Evolutionary conservation across 768 basidiomycete species (phyloP).

Genomic region (Tylopilus sp.): DNA sequence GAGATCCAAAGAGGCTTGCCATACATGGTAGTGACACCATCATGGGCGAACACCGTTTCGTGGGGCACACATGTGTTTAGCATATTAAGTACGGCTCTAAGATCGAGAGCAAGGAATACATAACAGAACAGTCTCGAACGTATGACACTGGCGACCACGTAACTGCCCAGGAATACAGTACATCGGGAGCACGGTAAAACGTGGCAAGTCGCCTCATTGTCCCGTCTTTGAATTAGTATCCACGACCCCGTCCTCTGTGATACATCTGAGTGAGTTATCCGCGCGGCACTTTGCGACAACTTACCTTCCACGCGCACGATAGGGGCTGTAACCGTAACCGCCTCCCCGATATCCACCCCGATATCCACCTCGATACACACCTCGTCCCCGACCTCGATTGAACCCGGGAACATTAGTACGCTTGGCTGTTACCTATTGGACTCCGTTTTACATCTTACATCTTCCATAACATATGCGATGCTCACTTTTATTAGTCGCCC

Average conservation of each 20-base stretch:
- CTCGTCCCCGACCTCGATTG: constrained; percentile 78
- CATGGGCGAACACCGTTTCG: not conserved
- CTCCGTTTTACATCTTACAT: not conserved
- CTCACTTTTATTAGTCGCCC: constrained; percentile 88
- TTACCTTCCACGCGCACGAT: constrained; percentile 73
- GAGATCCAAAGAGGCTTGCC: constrained; percentile 7
- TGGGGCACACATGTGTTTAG: not conserved
- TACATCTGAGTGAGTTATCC: constrained; percentile 2
- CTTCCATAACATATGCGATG: not conserved
- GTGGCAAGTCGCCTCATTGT: constrained; percentile 17
- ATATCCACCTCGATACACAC: constrained; percentile 56
- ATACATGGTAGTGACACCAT: constrained; percentile 6
- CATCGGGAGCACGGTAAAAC: constrained; percentile 5
- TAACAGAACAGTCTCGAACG: constrained; percentile 18
- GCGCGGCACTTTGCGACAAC: constrained; percentile 22
- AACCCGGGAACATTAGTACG: constrained; percentile 95
- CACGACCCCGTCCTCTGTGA: constrained; percentile 72
- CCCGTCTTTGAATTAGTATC: constrained; percentile 39
- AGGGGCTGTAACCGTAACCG: constrained; percentile 50
- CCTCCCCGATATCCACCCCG: constrained; percentile 61
- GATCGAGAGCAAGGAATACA: constrained; percentile 29
- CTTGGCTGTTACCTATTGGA: constrained; percentile 84
- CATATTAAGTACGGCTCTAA: constrained; percentile 29
- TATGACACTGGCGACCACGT: constrained; percentile 12
- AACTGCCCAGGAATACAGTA: constrained; percentile 10